These are phyloP conservation scores for Agrocybe praecox DNA, from an alignment of 768 basidiomycete species.

Conservation along the genomic window DNA sequence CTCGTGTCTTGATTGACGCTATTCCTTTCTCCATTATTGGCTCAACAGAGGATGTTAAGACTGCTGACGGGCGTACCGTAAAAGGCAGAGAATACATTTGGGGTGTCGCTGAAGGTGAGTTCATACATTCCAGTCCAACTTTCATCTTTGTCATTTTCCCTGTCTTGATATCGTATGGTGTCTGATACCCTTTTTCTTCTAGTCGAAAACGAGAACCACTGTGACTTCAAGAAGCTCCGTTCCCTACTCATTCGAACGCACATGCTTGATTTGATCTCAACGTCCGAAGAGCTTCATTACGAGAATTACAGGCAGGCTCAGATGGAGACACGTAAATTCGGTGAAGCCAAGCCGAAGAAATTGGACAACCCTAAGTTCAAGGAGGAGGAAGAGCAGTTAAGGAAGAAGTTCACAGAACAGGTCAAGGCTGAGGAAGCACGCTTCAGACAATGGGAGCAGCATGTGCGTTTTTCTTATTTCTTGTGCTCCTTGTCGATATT, in stretches of 20 bases:
- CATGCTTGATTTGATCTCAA: conserved; percentile 97
- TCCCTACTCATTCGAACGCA: conserved; percentile 95
- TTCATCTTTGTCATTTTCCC: background rate
- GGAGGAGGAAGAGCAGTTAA: conserved; percentile 96
- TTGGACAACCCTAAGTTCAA: conserved; percentile 99
- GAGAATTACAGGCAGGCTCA: conserved; percentile 98
- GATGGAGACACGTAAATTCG: conserved; percentile 99
- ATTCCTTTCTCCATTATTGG: conserved; percentile 99
- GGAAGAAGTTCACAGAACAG: conserved; percentile 99
- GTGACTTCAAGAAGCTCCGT: conserved; percentile 98
- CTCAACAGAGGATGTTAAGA: conserved; percentile 92
- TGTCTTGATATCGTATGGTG: background rate
- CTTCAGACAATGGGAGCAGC: conserved; percentile 99
- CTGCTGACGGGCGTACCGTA: conserved; percentile 86
- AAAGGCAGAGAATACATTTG: conserved; percentile 99
- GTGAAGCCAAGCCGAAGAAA: conserved; percentile 98
- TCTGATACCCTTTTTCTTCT: conserved; percentile 5
- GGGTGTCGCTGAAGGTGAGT: conserved; percentile 98
- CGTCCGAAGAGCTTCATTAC: conserved; percentile 95
- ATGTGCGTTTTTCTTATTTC: conserved; percentile 55
- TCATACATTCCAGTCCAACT: background rate
- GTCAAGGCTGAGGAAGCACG: conserved; percentile 98
- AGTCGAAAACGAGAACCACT: conserved; percentile 99
- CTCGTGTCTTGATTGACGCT: conserved; percentile 82
- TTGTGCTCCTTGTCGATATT: conserved; percentile 1